Evolutionary conservation across 2,329 filamentous ascomycete genomes (phyloP).

Genomic region (Neoascochyta sp.): DNA sequence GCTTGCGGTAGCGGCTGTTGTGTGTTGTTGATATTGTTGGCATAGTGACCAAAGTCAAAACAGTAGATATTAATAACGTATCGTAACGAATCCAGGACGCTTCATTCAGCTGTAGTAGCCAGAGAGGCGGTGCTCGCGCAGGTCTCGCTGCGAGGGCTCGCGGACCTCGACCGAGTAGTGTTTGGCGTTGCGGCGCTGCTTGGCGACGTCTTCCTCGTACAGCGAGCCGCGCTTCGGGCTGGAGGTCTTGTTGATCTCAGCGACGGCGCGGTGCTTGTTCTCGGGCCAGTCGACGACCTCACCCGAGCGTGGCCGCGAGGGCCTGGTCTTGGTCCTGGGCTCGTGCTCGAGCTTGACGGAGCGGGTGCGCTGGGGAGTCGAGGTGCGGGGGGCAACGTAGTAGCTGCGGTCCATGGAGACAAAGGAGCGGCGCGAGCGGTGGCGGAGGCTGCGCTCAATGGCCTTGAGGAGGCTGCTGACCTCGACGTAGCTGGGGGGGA

Average conservation of each 20-base stretch:
- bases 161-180: slow-evolving; percentile 42
- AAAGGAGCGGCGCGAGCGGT: slow-evolving; percentile 36
- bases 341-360: slow-evolving; percentile 35
- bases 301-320: slow-evolving; percentile 31
- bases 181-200: slow-evolving; percentile 35
- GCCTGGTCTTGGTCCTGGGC: slow-evolving; percentile 22
- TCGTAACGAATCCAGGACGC: too few relatives aligned
- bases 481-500: slow-evolving; percentile 42
- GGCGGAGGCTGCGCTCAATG: slow-evolving; percentile 40
- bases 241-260: slow-evolving; percentile 31
- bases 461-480: slow-evolving; percentile 41
- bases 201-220: slow-evolving; percentile 39
- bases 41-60: too few relatives aligned
- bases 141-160: slow-evolving; percentile 36
- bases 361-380: slow-evolving; percentile 21
- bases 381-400: slow-evolving; percentile 40
- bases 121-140: slow-evolving; percentile 37
- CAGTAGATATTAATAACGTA: too few relatives aligned
- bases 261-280: slow-evolving; percentile 15
- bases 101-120: slow-evolving; percentile 40
- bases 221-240: slow-evolving; percentile 40
- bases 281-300: slow-evolving; percentile 40
- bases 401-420: slow-evolving; percentile 45
- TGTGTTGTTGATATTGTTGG: too few relatives aligned
- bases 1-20: too few relatives aligned